Evolutionary conservation across 2,329 filamentous ascomycete genomes (phyloP).

Genomic region (Xylaria sp.): DNA sequence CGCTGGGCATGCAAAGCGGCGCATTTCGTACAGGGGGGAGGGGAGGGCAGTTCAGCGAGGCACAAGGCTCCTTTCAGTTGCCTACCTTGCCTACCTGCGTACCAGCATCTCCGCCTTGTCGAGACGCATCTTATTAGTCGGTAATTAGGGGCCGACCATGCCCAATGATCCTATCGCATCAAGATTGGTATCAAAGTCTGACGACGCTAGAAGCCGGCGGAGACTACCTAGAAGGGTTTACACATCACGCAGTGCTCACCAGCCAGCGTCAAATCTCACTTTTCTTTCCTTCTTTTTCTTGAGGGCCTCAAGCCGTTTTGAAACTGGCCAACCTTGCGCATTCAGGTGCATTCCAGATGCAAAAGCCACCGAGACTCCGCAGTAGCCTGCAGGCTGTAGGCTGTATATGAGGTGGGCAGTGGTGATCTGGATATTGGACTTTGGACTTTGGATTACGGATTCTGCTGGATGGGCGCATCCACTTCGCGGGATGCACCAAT

Average conservation of each 20-base stretch:
- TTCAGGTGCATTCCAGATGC: constrained; percentile 24
- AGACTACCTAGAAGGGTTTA: constrained; percentile 11
- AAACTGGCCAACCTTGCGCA: constrained; percentile 10
- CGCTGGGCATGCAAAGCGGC: constrained; percentile 20
- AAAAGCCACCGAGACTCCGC: constrained; percentile 7
- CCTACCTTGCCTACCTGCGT: neutral
- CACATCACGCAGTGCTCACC: constrained; percentile 25
- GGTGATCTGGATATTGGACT: too few species aligned
- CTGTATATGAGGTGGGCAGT: too few species aligned
- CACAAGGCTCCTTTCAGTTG: constrained; percentile 9
- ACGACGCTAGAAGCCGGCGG: constrained; percentile 11
- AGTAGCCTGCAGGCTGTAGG: neutral
- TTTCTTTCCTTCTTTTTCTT: too few species aligned
- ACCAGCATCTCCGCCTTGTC: constrained; percentile 21
- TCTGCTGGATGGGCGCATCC: constrained; percentile 20
- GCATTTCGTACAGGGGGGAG: constrained; percentile 13
- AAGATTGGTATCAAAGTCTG: constrained; percentile 23
- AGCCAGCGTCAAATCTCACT: neutral
- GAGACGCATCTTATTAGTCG: neutral
- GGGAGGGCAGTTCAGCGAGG: neutral
- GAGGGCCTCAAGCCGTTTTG: neutral
- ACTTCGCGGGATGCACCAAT: constrained; percentile 24
- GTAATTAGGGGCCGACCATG: constrained; percentile 1
- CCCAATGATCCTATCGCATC: constrained; percentile 17
- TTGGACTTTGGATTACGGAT: constrained; percentile 4